Base-by-base conservation (phyloP, 1,139 yeast species). In the Nakaseomyces delphensis region DNA sequence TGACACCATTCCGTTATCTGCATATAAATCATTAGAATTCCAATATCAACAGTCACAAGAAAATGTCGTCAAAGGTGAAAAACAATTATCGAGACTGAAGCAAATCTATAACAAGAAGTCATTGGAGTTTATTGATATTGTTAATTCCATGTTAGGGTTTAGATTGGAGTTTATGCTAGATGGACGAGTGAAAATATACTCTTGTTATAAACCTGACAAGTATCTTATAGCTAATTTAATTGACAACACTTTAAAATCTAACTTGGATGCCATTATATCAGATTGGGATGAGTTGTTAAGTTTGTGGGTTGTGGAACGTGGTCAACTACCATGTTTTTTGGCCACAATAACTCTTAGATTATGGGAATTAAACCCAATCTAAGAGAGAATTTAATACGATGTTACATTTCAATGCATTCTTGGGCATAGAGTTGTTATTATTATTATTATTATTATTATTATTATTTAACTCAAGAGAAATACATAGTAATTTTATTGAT, bases 251-350 rank as follows among this genome's bases (percentile, higher is more conserved):
- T 47, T 65, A 33, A 65, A 60, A 48, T 57, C 62, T 1, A 58
- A 53, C 42, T 47, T 58, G 29, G 49, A 51, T n/a, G 48, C 54
- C 1, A 57, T 51, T 10, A 46, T 55, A n/a, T 54, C 50, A 4
- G 57, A 54, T 44, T 79, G 80, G 63, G 77, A 76, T 45, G 73
- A 75, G 31, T 65, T 84, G 43, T 71, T 83, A 19, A 64, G 71
- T 14, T 73, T 74, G 46, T 85, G 94, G 87, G 76, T 83, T 2
- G 70, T 70, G 39, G 83, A 81, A 41, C 73, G 77, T 48, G 74
- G 74, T 35, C 87, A 84, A 52, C 76, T 85, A 19, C 85, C 94
- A 0, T 83, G 94, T 52, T 82, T 86, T 54, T 65, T 87, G 44
- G 80, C 93, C 44, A 87, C 93, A 0, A 66, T 86, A 48, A 83